phyloP scores from a whole-genome alignment of 352 stramenopile genomes.

The Pythium volutum region DNA sequence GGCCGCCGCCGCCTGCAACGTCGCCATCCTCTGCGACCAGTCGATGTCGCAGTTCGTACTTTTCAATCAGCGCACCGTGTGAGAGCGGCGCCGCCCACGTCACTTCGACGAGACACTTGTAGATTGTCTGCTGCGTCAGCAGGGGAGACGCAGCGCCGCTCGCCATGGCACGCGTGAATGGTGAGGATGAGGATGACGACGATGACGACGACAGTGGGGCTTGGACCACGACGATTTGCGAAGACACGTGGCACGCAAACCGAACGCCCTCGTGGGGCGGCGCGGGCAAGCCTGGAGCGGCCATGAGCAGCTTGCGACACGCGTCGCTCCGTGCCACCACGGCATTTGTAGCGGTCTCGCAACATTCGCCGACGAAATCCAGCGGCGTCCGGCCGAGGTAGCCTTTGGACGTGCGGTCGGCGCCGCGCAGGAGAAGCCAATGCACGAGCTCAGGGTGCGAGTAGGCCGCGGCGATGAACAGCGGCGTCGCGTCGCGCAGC shows the following conservation, averaged over 20 bases:
- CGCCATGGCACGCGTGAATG: neutral
- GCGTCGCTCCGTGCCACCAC: constrained; percentile 29
- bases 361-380: constrained; percentile 61
- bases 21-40: constrained; percentile 33
- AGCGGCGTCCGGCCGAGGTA: constrained; percentile 49
- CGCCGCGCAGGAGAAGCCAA: constrained; percentile 57
- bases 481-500: constrained; percentile 52
- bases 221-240: constrained; percentile 37
- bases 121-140: constrained; percentile 34
- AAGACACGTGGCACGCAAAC: constrained; percentile 39
- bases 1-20: neutral
- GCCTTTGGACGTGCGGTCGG: constrained; percentile 44
- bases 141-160: neutral
- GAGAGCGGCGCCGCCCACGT: constrained; percentile 59
- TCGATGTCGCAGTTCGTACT: constrained; percentile 66
- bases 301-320: constrained; percentile 39
- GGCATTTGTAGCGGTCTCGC: constrained; percentile 24
- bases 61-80: constrained; percentile 68
- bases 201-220: constrained; percentile 22
- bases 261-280: constrained; percentile 29
- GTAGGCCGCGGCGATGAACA: constrained; percentile 65
- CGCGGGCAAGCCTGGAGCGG: constrained; percentile 29
- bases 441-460: constrained; percentile 46
- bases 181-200: neutral
- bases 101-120: constrained; percentile 50